Base-by-base conservation (phyloP, 768 basidiomycete genomes). In the Macrocybe gigantea region DNA sequence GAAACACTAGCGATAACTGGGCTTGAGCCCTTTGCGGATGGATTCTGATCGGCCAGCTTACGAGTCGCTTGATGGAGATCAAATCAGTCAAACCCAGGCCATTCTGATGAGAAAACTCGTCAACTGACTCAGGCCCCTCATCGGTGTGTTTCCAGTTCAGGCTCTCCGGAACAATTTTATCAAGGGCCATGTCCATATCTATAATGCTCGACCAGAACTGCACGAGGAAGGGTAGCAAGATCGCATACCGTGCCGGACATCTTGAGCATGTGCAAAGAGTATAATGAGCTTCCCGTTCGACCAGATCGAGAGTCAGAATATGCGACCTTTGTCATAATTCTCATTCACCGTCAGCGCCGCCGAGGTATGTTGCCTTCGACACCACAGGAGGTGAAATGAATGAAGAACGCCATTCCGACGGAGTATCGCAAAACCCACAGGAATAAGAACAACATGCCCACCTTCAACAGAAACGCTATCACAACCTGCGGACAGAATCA, bases 101-200 rank as follows among this genome's bases (percentile, higher is more conserved):
- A 33, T 22, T 34, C 29, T 32, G 48, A 31, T 38, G 15, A 13
- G 47, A 51, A 31, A 38, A 13, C 41, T 47, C 31, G 49, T 22
- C 41, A 11, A 69, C 84, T 68, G 60, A 93, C 91, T 95, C 93
- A 40, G 84, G 88, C 14, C 92, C 93, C 71, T 97, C 93, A 60
- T 93, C 91, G 0, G 83, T 89, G 63, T 96, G 93, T 35, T 70
- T 69, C 92, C 93, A 95, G 44, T 79, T 66, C 10, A 94, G 69
- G 10, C 61, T 73, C 61, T 96, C 93, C 0, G 93, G 93, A 0
- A 97, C 91, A 49, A 96, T 82, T 31, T 67, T 75, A 65, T 96
- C 93, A 13, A 96, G 69, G 4, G 90, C 89, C 90, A 94, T 95
- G 57, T 90, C 83, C 93, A 96, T 94, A 60, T 96, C 93, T 88